Evolutionary conservation across 495 filamentous ascomycete genomes (phyloP).

Genomic region (Xylaria flabelliformis): DNA sequence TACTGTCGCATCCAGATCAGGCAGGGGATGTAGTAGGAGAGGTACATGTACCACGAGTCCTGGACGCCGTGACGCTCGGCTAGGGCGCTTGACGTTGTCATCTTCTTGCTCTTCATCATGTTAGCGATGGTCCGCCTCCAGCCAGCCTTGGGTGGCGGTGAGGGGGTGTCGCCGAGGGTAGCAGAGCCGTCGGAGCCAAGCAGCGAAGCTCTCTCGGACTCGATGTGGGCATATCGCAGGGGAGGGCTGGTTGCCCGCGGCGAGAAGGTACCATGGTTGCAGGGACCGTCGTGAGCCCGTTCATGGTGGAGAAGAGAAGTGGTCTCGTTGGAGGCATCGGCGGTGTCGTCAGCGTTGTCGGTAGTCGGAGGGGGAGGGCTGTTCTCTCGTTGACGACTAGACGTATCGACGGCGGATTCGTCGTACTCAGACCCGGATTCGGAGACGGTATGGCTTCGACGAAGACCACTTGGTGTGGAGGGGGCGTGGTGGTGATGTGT

Average conservation of each 20-base stretch:
- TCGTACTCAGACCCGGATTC: slow-evolving; percentile 26
- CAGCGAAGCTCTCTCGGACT: slow-evolving; percentile 36
- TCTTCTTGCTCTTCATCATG: slow-evolving; percentile 60
- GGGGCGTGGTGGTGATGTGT: slow-evolving; percentile 45
- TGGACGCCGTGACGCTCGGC: slow-evolving; percentile 66
- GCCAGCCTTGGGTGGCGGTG: slow-evolving; percentile 32
- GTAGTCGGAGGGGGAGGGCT: slow-evolving; percentile 25
- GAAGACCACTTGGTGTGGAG: slow-evolving; percentile 50
- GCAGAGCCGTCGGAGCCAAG: slow-evolving; percentile 33
- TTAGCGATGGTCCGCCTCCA: slow-evolving; percentile 47
- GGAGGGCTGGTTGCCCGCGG: slow-evolving; percentile 62
- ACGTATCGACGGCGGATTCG: neutral
- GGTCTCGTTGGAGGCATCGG: slow-evolving; percentile 39
- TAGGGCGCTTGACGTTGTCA: slow-evolving; percentile 66
- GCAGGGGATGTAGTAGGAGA: slow-evolving; percentile 92
- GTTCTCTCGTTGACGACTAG: slow-evolving; percentile 11
- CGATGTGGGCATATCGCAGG: slow-evolving; percentile 49
- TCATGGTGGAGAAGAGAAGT: slow-evolving; percentile 52
- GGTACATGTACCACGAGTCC: slow-evolving; percentile 69
- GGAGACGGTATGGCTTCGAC: slow-evolving; percentile 51
- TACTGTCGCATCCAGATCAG: slow-evolving; percentile 90
- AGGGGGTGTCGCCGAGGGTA: slow-evolving; percentile 25
- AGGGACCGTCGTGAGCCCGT: slow-evolving; percentile 56
- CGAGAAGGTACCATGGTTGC: slow-evolving; percentile 82
- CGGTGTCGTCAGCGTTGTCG: slow-evolving; percentile 35